A percentile compares a stretch with the other conserved stretches of the same genome.
phyloP scores from a whole-genome alignment of 2,329 filamentous ascomycete genomes.

The Ascochyta viciae-villosae region DNA sequence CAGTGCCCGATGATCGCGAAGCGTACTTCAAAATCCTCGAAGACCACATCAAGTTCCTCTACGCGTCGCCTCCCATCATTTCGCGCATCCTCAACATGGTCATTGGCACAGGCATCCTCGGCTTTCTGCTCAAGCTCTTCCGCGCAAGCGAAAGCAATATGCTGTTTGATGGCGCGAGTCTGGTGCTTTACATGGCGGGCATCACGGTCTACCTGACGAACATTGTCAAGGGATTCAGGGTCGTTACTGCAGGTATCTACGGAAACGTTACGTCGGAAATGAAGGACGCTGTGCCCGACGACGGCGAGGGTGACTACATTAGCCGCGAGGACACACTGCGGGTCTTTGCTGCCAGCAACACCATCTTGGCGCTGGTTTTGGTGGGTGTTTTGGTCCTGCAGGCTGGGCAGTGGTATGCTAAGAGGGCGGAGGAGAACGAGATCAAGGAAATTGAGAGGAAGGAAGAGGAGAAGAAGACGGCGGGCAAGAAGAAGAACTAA shows the following conservation, averaged over 20 bases:
- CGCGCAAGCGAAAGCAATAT: conserved; percentile 91
- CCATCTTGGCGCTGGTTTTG: conserved; percentile 89
- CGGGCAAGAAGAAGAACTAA: conserved; percentile 46
- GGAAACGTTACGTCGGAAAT: conserved; percentile 53
- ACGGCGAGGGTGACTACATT: conserved; percentile 68
- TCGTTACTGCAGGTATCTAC: conserved; percentile 77
- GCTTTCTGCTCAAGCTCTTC: conserved; percentile 95
- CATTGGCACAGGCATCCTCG: conserved; percentile 83
- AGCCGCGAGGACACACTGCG: conserved; percentile 87
- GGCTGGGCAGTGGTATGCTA: conserved; percentile 98
- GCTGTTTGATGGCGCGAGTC: conserved; percentile 81
- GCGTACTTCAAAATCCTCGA: conserved; percentile 86
- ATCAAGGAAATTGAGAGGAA: conserved; percentile 67
- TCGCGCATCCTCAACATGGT: conserved; percentile 93
- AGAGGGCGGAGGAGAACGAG: conserved; percentile 89
- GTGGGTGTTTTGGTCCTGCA: conserved; percentile 92
- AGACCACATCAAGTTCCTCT: conserved; percentile 86
- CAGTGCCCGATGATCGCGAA: conserved; percentile 67
- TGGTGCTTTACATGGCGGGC: conserved; percentile 81
- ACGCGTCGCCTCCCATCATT: conserved; percentile 90
- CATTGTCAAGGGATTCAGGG: conserved; percentile 91
- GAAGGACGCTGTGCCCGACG: conserved; percentile 34
- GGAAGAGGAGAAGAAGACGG: conserved; percentile 40
- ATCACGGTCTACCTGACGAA: conserved; percentile 94
- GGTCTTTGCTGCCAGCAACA: conserved; percentile 93